phyloP scores from a whole-genome alignment of 2,329 filamentous ascomycete genomes.

The Dryadomyces quercus-mongolicae region DNA sequence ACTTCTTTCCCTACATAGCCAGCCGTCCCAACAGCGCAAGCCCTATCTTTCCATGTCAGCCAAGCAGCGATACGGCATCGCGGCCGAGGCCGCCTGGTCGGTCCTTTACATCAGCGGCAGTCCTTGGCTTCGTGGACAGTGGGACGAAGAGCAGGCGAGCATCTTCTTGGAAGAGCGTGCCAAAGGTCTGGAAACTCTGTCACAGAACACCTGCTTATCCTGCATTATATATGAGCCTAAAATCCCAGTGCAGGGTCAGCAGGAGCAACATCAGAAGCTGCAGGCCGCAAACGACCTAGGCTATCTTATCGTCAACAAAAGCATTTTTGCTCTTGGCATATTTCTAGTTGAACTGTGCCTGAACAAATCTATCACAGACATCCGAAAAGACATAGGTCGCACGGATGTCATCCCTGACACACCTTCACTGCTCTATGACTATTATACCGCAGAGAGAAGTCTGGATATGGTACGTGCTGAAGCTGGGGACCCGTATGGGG shows the following conservation, averaged over 20 bases:
- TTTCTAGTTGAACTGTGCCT: not conserved
- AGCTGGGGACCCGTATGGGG: not conserved
- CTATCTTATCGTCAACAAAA: not conserved
- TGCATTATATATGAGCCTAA: not conserved
- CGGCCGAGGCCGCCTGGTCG: not conserved
- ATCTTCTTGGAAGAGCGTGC: not conserved
- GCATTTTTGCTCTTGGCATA: not conserved
- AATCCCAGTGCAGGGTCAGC: not conserved
- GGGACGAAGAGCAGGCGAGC: not conserved
- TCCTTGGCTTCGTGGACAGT: not conserved
- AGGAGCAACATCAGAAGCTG: not conserved
- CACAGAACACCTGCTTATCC: not conserved
- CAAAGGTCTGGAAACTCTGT: not conserved
- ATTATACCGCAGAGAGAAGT: not conserved
- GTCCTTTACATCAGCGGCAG: not conserved
- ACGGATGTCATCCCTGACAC: too few species aligned
- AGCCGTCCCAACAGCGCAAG: not conserved
- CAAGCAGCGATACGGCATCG: not conserved
- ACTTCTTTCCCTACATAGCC: not conserved
- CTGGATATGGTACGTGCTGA: not conserved
- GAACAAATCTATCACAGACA: not conserved
- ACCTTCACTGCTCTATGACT: not conserved
- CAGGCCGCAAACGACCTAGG: not conserved
- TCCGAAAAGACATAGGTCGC: not conserved
- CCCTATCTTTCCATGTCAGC: not conserved